Evolutionary conservation across 805 yeast species (phyloP), one percentile per base, ranked within the genome.

Genomic region (Nakazawaea laoshanensis): DNA sequence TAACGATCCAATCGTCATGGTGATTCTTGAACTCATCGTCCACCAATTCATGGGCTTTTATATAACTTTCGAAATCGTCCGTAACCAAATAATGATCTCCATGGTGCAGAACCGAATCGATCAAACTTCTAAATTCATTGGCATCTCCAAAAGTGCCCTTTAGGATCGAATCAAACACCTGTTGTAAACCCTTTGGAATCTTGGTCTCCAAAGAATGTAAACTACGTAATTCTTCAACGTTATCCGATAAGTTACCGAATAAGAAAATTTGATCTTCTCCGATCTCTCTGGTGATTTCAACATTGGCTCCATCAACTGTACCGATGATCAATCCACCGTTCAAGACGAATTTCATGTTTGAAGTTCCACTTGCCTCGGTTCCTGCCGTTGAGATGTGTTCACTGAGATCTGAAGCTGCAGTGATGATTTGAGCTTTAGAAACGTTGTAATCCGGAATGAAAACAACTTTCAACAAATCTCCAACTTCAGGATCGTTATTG

Each of bases 341-440:
- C 59, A 87, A 65, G 16, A 86, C 95, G 53, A 87, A 87, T 62
- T 87, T 87, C 96, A 87, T 87, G 63, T 87, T 87, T 22, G 94
- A 83, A 21, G 96, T 87, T 52, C 96, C 96, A 1, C 94, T 81
- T 15, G 95, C 96, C 55, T 87, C 96, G 19, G 96, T 87, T 47
- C 96, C 96, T 7, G 96, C 96, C 27, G 96, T 87, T 10, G 96
- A 87, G 44, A 87, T 87, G 61, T 87, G 96, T 61, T 87, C 92
- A 29, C 92, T 80, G 48, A 87, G 65, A 55, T 87, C 96, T 28
- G 89, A 77, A 14, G 89, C 96, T 17, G 96, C 95, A 43, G 76
- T 70, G 49, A 87, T 84, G 38, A 86, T 71, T 61, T 88, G 95
- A 1, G 96, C 96, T 57, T 87, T 88, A 22, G 94, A 82, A 24